These are phyloP conservation scores for Scutellaria baicalensis DNA, from an alignment of 257 asterid species.

Conservation along the genomic window DNA sequence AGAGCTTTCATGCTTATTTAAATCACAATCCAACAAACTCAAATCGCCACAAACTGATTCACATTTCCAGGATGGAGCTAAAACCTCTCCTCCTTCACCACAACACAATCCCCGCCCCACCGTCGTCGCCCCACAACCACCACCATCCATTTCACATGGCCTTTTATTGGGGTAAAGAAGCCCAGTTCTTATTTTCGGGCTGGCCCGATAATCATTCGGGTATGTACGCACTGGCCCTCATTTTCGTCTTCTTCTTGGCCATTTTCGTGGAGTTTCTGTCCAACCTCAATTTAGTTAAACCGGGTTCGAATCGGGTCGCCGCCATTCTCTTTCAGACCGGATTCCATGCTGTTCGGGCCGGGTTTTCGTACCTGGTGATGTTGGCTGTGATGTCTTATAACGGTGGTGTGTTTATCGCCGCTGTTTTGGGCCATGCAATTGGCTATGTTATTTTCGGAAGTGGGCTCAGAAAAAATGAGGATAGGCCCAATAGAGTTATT, in stretches of 20 bases:
- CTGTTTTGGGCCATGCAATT: conserved; percentile 62
- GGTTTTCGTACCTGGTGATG: conserved; percentile 64
- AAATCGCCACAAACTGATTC: not conserved
- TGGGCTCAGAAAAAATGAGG: conserved; percentile 24
- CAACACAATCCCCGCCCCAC: conserved; percentile 18
- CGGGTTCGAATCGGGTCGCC: conserved; percentile 46
- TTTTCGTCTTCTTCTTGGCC: conserved; percentile 51
- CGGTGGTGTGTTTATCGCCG: conserved; percentile 65
- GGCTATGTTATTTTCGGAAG: conserved; percentile 57
- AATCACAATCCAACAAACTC: not conserved
- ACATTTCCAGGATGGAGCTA: conserved; percentile 12
- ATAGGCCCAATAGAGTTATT: not conserved
- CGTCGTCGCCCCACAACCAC: conserved; percentile 22
- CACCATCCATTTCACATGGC: conserved; percentile 17
- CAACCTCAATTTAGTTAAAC: conserved; percentile 41
- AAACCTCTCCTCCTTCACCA: conserved; percentile 19
- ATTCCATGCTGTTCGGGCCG: conserved; percentile 56
- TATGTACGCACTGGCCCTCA: conserved; percentile 59
- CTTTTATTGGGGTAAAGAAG: conserved; percentile 46
- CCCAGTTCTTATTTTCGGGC: conserved; percentile 32
- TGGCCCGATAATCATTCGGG: conserved; percentile 50
- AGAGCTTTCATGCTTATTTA: conserved; percentile 20
- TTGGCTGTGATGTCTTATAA: conserved; percentile 71
- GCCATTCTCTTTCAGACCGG: conserved; percentile 47
- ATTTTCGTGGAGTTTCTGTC: conserved; percentile 47